phyloP scores from a whole-genome alignment of 805 yeast species.

The Starmerella potacharoeniae region DNA sequence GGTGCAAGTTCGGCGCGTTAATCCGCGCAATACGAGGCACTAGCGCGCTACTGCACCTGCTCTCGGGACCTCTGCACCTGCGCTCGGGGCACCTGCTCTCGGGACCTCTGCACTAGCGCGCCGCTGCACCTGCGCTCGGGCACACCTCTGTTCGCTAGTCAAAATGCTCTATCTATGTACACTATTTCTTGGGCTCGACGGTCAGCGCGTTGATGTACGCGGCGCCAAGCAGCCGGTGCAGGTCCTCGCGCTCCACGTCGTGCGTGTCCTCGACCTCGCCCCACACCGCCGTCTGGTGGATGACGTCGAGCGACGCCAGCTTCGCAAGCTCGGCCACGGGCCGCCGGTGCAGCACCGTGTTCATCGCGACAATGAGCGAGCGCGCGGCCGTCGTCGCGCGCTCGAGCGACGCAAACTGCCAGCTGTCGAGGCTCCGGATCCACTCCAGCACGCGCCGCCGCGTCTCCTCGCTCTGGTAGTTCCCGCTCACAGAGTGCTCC shows the following conservation, averaged over 20 bases:
- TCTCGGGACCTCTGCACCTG: no score
- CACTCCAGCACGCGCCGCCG: constrained; percentile 53
- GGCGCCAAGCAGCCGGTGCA: constrained; percentile 68
- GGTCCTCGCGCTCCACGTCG: constrained; percentile 89
- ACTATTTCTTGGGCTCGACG: not conserved
- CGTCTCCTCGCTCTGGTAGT: constrained; percentile 51
- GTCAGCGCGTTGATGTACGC: constrained; percentile 41
- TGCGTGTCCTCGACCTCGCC: constrained; percentile 99
- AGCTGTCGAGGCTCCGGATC: constrained; percentile 50
- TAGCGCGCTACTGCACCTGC: no score
- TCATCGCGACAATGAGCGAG: constrained; percentile 72
- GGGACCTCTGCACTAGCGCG: no score
- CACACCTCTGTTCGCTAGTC: no score
- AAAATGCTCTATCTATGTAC: no score
- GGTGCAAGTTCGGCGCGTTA: no score
- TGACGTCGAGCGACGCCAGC: constrained; percentile 69
- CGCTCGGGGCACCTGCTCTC: no score
- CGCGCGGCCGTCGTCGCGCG: constrained; percentile 77
- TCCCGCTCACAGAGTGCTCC: constrained; percentile 73
- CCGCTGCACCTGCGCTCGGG: no score
- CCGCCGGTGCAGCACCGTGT: constrained; percentile 38
- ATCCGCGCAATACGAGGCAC: no score
- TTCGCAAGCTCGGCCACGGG: constrained; percentile 61
- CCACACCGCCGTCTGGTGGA: constrained; percentile 82
- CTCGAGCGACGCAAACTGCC: constrained; percentile 82